Evolutionary conservation across 202 grass and related monocot genomes (phyloP).

Genomic region (Brachypodium distachyon): DNA sequence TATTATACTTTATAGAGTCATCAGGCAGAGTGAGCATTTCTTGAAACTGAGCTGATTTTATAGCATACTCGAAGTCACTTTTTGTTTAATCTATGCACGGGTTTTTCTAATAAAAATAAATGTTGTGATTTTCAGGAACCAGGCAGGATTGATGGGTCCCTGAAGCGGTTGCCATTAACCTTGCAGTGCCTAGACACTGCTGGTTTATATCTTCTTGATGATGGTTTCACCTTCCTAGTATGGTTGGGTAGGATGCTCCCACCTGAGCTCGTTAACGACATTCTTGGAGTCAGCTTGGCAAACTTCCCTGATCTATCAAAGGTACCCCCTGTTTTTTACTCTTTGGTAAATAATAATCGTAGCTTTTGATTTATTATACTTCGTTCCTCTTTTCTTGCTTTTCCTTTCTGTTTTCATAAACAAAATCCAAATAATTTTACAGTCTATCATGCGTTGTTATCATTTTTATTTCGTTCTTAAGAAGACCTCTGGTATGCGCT

Average conservation of each 20-base stretch:
- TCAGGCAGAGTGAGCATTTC: neutral
- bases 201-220: slow-evolving; percentile 77
- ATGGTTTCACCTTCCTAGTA: slow-evolving; percentile 75
- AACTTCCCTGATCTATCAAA: slow-evolving; percentile 87
- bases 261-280: slow-evolving; percentile 53
- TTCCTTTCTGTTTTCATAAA: neutral
- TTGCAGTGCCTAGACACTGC: slow-evolving; percentile 66
- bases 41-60: neutral
- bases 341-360: neutral
- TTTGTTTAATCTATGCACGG: neutral
- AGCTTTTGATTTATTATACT: neutral
- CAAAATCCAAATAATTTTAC: neutral
- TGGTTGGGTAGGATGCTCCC: slow-evolving; percentile 89
- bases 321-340: slow-evolving; percentile 21
- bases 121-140: slow-evolving; percentile 42
- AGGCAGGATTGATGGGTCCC: slow-evolving; percentile 32
- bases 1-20: neutral
- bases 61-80: neutral
- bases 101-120: neutral
- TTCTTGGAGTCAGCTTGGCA: slow-evolving; percentile 61
- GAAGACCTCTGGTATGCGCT: neutral
- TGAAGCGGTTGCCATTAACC: slow-evolving; percentile 60
- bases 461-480: neutral
- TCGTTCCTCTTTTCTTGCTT: neutral
- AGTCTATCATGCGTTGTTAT: neutral